Conservation (phyloP, 2,329 filamentous ascomycete species). For the Chaetomiaceae sp. region DNA sequence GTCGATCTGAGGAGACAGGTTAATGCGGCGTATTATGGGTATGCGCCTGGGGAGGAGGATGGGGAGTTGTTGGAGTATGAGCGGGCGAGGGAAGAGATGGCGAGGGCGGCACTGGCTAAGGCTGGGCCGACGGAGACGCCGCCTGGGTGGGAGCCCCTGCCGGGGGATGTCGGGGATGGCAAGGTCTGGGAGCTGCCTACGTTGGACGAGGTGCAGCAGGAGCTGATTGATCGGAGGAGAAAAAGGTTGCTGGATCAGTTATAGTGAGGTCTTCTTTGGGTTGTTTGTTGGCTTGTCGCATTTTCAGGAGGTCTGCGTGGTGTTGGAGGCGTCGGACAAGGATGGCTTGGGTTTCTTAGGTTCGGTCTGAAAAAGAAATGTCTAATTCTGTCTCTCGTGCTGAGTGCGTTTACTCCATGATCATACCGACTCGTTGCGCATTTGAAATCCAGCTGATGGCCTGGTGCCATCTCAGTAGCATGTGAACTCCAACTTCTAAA, state of each 20-base stretch:
- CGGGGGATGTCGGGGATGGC: slow-evolving; percentile 82
- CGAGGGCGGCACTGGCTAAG: slow-evolving; percentile 61
- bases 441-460: no score
- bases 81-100: slow-evolving; percentile 75
- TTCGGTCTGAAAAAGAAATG: no score
- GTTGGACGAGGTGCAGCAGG: slow-evolving; percentile 87
- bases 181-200: slow-evolving; percentile 78
- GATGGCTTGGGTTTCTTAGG: not conserved
- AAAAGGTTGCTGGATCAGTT: slow-evolving; percentile 81
- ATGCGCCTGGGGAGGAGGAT: slow-evolving; percentile 88
- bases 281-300: slow-evolving; percentile 12
- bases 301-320: slow-evolving; percentile 21
- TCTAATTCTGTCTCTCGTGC: no score
- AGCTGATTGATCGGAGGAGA: slow-evolving; percentile 80
- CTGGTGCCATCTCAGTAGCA: no score
- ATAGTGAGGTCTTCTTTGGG: slow-evolving; percentile 22
- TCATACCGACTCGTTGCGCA: no score
- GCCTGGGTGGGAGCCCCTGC: slow-evolving; percentile 76
- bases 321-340: slow-evolving; percentile 13
- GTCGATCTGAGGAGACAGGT: slow-evolving; percentile 70
- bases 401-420: no score
- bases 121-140: slow-evolving; percentile 44
- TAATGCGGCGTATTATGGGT: slow-evolving; percentile 94
- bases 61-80: slow-evolving; percentile 77
- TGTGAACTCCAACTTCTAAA: no score